A percentile compares a stretch with the other conserved stretches of the same genome.
Evolutionary conservation across 129 eudicot genomes (phyloP).

Genomic region (Escallonia herrerae): DNA sequence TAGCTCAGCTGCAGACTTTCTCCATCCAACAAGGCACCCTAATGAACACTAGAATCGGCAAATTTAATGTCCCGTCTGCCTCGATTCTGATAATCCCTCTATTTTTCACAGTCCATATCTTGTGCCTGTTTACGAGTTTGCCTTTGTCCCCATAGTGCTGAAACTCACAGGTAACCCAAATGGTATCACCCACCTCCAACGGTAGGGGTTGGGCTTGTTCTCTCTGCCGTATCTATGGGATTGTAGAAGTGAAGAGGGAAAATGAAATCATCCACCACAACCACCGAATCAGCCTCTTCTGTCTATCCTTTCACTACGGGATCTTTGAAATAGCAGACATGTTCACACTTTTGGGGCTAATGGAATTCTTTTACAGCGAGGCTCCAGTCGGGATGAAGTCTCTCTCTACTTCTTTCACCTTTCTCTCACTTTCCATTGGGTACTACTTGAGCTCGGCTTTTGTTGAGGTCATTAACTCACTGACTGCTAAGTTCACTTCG

Average conservation of each 20-base stretch:
- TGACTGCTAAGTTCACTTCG: background rate
- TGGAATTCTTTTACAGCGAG: conserved; percentile 22
- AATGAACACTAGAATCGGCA: conserved; percentile 15
- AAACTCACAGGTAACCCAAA: conserved; percentile 15
- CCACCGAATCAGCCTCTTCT: conserved; percentile 9
- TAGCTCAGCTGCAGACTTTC: conserved; percentile 28
- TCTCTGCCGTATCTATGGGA: conserved; percentile 16
- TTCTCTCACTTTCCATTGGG: conserved; percentile 7
- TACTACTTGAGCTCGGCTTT: conserved; percentile 15
- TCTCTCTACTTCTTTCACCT: conserved; percentile 1
- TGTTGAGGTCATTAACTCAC: conserved; percentile 11
- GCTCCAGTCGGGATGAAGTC: conserved; percentile 19
- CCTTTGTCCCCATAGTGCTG: conserved; percentile 10
- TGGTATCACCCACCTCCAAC: conserved; percentile 25
- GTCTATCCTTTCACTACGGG: conserved; percentile 14
- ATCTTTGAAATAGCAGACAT: conserved; percentile 18
- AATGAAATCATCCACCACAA: conserved; percentile 3
- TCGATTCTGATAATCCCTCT: conserved; percentile 19
- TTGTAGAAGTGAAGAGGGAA: conserved; percentile 18
- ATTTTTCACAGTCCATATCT: conserved; percentile 7
- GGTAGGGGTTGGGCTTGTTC: conserved; percentile 25
- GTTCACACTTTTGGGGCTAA: conserved; percentile 12
- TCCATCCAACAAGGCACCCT: conserved; percentile 19
- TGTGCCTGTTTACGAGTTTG: conserved; percentile 13
- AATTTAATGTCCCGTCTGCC: conserved; percentile 16